These are phyloP conservation scores for Penicillium brasilianum DNA, from an alignment of 2,329 filamentous ascomycete species.

Conservation along the genomic window DNA sequence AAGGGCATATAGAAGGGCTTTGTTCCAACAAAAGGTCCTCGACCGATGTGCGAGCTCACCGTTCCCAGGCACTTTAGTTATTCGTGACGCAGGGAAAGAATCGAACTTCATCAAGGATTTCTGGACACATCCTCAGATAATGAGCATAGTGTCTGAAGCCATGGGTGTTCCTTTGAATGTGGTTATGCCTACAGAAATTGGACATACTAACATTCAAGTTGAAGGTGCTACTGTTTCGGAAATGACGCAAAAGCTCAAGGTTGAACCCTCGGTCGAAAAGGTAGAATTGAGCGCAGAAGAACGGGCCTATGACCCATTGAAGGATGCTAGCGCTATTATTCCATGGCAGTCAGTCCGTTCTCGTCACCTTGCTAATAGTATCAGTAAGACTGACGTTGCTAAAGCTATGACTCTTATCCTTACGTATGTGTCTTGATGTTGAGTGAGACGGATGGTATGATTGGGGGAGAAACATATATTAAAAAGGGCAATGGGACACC, in stretches of 20 bases:
- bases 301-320: conserved; percentile 27
- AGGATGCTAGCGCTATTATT: conserved; percentile 23
- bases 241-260: conserved; percentile 20
- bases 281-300: conserved; percentile 21
- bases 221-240: conserved; percentile 24
- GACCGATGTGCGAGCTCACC: conserved; percentile 21
- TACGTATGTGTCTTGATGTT: conserved; percentile 41
- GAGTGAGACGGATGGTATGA: conserved; percentile 34
- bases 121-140: conserved; percentile 33
- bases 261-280: conserved; percentile 24
- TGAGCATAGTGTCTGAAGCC: conserved; percentile 30
- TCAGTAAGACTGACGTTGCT: background rate
- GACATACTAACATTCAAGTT: conserved; percentile 34
- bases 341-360: conserved; percentile 31
- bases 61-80: conserved; percentile 28
- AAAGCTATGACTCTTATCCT: conserved; percentile 29
- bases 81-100: conserved; percentile 28
- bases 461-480: conserved; percentile 37
- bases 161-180: conserved; percentile 28
- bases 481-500: conserved; percentile 28
- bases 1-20: conserved; percentile 19
- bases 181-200: conserved; percentile 34
- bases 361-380: background rate
- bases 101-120: conserved; percentile 32
- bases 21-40: conserved; percentile 20